phyloP scores from a whole-genome alignment of 495 filamentous ascomycete genomes.

The Neurospora hispaniola region DNA sequence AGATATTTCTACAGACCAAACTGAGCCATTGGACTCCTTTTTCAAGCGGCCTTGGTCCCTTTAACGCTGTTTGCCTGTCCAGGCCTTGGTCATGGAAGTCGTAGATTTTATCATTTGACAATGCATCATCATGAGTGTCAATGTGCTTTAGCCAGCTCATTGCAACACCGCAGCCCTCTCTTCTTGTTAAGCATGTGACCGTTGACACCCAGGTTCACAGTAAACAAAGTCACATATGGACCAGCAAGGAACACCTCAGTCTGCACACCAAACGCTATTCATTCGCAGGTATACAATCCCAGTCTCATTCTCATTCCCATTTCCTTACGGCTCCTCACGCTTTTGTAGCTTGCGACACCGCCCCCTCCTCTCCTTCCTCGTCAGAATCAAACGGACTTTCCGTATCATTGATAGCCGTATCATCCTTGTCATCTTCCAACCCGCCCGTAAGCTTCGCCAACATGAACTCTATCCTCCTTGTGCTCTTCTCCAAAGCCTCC shows the following conservation, averaged over 20 bases:
- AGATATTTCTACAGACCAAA: background rate
- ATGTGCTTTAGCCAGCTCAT: background rate
- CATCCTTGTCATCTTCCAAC: background rate
- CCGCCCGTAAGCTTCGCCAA: constrained; percentile 18
- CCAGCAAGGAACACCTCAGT: background rate
- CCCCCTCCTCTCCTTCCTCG: background rate
- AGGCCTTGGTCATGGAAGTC: background rate
- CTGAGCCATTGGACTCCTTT: background rate
- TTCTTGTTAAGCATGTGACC: background rate
- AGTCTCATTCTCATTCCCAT: background rate
- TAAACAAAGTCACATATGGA: background rate
- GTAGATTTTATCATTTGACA: background rate
- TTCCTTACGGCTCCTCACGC: background rate
- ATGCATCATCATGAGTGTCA: background rate
- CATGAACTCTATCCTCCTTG: constrained; percentile 28
- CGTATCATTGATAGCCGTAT: background rate
- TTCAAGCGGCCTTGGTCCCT: background rate
- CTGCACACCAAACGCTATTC: background rate
- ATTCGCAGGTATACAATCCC: background rate
- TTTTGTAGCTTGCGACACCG: background rate
- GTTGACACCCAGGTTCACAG: background rate
- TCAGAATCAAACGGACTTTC: background rate
- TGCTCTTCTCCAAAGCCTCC: constrained; percentile 27
- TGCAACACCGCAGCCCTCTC: background rate
- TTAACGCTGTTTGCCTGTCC: background rate